Evolutionary conservation across 306 rosid genomes (phyloP).

Genomic region (Quercus robur): DNA sequence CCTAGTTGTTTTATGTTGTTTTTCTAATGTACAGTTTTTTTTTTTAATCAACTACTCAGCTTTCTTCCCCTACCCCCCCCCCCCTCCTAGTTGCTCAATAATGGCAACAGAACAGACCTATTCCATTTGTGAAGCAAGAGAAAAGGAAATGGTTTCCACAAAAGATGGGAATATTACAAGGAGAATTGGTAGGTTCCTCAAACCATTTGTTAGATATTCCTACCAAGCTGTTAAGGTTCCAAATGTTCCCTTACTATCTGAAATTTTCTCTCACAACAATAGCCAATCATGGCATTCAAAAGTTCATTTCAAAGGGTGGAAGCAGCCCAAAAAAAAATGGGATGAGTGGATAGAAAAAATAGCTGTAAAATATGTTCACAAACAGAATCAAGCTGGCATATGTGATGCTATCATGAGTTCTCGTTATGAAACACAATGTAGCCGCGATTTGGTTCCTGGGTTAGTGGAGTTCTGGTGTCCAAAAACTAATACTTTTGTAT

Average conservation of each 20-base stretch:
- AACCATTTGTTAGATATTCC: conserved; percentile 24
- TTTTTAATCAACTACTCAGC: no score
- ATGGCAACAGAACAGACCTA: not conserved
- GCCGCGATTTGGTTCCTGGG: conserved; percentile 18
- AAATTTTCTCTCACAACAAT: no score
- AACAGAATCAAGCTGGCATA: conserved; percentile 39
- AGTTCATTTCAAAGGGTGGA: no score
- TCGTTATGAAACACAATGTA: not conserved
- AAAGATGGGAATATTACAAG: conserved; percentile 22
- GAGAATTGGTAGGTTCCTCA: no score
- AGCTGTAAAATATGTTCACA: conserved; percentile 30
- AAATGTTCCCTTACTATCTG: no score
- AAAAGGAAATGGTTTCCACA: conserved; percentile 48
- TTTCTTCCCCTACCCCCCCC: no score
- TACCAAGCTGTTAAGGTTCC: not conserved
- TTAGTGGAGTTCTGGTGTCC: conserved; percentile 41
- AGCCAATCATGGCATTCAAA: no score
- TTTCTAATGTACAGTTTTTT: no score
- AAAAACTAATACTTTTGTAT: conserved; percentile 34
- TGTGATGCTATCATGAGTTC: conserved; percentile 39
- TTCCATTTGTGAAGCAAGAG: conserved; percentile 25
- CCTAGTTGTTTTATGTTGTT: no score
- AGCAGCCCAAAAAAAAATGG: no score
- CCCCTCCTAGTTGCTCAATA: no score
- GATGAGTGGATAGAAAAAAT: not conserved